A percentile compares a stretch with the other conserved stretches of the same genome.
Evolutionary conservation across 345 rosid genomes (phyloP).

Genomic region (Geranium rotundifolium): DNA sequence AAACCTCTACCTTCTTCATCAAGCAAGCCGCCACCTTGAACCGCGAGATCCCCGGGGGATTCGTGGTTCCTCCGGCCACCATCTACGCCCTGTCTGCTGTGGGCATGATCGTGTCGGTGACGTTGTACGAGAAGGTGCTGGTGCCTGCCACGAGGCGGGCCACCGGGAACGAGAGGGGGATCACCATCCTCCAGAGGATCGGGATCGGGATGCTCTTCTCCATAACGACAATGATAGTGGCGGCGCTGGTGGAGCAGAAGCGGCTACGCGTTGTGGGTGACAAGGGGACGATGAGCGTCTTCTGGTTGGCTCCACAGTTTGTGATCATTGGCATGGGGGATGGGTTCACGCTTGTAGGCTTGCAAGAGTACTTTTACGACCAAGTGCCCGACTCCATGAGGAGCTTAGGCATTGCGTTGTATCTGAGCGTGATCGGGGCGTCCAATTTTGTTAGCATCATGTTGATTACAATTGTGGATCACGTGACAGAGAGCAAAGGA

Average conservation of each 20-base stretch:
- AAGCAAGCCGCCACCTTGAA: conserved; percentile 52
- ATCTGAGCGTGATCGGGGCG: conserved; percentile 73
- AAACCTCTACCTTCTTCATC: too few relatives aligned
- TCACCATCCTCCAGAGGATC: conserved; percentile 76
- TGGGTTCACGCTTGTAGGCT: conserved; percentile 67
- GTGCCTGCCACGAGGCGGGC: conserved; percentile 35
- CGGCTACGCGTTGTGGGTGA: conserved; percentile 25
- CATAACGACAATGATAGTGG: conserved; percentile 43
- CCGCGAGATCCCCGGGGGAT: conserved; percentile 32
- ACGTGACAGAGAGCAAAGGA: conserved; percentile 32
- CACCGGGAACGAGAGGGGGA: conserved; percentile 60
- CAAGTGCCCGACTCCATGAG: conserved; percentile 97
- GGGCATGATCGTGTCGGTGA: conserved; percentile 48
- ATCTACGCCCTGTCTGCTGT: conserved; percentile 35
- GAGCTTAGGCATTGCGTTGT: conserved; percentile 84
- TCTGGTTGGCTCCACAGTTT: conserved; percentile 87
- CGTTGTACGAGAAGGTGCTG: conserved; percentile 39
- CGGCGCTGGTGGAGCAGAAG: conserved; percentile 69
- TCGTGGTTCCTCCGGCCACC: conserved; percentile 50
- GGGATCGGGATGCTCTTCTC: conserved; percentile 85
- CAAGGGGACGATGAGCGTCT: conserved; percentile 47
- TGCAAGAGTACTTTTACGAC: conserved; percentile 87
- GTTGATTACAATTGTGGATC: conserved; percentile 49
- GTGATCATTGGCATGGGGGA: conserved; percentile 65
- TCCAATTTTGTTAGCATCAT: conserved; percentile 64